Percentiles rank a stretch among this genome's conserved stretches.
These are phyloP conservation scores for Aureococcus anophagefferens DNA, from an alignment of 108 stramenopile genomes.

Conservation along the genomic window DNA sequence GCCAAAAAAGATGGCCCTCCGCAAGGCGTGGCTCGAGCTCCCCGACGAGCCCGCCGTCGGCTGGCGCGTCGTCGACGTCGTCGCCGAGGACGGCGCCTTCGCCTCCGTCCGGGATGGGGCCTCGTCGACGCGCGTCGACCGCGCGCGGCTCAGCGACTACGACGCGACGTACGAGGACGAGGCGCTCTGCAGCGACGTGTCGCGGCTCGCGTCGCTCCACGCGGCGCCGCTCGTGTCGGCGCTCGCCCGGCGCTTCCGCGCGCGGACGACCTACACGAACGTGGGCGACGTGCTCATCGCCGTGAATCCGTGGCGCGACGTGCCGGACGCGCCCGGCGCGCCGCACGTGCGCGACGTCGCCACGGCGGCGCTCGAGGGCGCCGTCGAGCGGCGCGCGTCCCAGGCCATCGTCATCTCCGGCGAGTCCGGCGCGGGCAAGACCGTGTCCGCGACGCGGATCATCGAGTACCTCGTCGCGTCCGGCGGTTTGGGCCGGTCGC, in stretches of 20 bases:
- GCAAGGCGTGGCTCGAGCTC: too few relatives aligned
- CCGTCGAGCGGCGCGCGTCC: background rate
- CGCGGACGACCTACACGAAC: conserved; percentile 11
- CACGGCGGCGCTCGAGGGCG: background rate
- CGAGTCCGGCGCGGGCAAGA: conserved; percentile 29
- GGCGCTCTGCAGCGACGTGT: too few relatives aligned
- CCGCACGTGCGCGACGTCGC: conserved; percentile 7
- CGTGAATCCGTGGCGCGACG: conserved; percentile 6
- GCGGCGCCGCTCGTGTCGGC: conserved; percentile 2
- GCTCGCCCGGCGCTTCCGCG: conserved; percentile 1
- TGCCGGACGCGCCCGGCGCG: conserved; percentile 5
- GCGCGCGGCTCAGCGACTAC: too few relatives aligned
- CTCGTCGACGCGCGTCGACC: too few relatives aligned
- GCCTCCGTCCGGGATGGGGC: too few relatives aligned
- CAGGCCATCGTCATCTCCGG: conserved; percentile 22
- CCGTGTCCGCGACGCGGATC: conserved; percentile 4
- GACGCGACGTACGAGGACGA: too few relatives aligned
- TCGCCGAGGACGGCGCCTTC: too few relatives aligned
- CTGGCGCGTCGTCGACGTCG: too few relatives aligned
- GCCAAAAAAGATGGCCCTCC: too few relatives aligned
- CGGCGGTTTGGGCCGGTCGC: background rate
- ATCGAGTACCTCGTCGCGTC: background rate
- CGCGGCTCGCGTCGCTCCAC: background rate
- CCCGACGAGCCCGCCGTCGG: too few relatives aligned
- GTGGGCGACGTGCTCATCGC: conserved; percentile 13